Percentiles rank a stretch among this genome's conserved stretches.
Conservation (phyloP, 257 asterid genomes). For the Solanum pimpinellifolium region DNA sequence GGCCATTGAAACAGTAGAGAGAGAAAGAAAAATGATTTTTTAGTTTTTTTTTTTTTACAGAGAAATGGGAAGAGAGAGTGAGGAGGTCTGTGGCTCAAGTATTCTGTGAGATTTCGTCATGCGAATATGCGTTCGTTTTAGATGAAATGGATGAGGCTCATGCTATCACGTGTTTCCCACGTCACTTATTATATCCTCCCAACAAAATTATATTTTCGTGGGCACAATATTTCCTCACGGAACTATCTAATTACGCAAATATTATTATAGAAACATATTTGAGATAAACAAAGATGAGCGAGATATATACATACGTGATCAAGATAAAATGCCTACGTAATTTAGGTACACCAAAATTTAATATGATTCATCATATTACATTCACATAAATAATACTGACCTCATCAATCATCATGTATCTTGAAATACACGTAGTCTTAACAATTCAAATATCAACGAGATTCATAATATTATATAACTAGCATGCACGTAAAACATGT, state of each 20-base stretch:
- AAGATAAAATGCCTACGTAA: too few species aligned
- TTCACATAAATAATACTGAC: neutral
- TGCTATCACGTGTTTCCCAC: neutral
- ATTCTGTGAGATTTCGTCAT: neutral
- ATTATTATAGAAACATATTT: too few species aligned
- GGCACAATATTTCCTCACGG: neutral
- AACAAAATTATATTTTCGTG: neutral
- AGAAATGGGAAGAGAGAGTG: neutral
- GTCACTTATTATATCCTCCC: neutral
- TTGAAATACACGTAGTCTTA: neutral
- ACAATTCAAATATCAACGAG: too few species aligned
- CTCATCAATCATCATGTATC: too few species aligned
- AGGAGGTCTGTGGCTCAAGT: slow-evolving; percentile 9
- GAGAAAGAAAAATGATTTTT: neutral
- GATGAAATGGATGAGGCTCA: slow-evolving; percentile 4
- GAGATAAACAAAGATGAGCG: too few species aligned
- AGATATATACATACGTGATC: too few species aligned
- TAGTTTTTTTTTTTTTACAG: neutral
- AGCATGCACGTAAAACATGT: too few species aligned
- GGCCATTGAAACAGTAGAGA: slow-evolving; percentile 40
- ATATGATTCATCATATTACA: too few species aligned
- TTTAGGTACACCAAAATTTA: too few species aligned
- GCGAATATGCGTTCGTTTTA: neutral
- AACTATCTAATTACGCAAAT: neutral
- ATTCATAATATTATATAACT: too few species aligned